Conservation (phyloP, 2,329 filamentous ascomycete species). For the Fusarium sp. region DNA sequence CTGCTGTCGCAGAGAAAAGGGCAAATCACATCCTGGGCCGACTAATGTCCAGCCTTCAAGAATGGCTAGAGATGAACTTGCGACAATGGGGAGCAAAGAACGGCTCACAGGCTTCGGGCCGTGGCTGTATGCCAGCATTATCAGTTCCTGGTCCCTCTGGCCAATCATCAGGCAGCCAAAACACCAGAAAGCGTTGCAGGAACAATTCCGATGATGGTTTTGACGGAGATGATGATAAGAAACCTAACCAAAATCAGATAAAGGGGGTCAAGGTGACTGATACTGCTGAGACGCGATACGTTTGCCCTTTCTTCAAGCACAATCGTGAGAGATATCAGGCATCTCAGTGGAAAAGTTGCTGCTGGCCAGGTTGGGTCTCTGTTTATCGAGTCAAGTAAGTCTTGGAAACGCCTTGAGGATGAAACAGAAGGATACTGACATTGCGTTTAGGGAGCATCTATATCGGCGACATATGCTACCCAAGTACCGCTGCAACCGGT, state of each 20-base stretch:
- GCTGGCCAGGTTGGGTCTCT: background rate
- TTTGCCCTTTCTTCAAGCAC: constrained; percentile 12
- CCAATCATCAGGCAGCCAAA: background rate
- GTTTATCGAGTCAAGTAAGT: constrained; percentile 10
- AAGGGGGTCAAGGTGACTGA: background rate
- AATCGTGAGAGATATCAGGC: background rate
- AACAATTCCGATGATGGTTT: no score
- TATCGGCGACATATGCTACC: constrained; percentile 9
- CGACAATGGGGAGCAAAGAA: background rate
- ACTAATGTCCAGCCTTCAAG: background rate
- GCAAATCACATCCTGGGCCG: no score
- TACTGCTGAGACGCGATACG: background rate
- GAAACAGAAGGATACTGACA: fast-evolving
- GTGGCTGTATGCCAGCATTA: no score
- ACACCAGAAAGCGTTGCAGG: background rate
- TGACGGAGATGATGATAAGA: no score
- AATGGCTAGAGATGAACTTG: background rate
- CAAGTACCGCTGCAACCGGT: constrained; percentile 7
- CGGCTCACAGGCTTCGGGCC: background rate
- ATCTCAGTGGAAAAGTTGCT: constrained; percentile 12
- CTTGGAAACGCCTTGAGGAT: fast-evolving
- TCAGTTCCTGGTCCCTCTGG: background rate
- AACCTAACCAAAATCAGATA: background rate
- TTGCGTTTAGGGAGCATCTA: background rate
- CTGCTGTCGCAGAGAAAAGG: background rate